Evolutionary conservation across 2,329 filamentous ascomycete genomes (phyloP), one percentile per base, ranked within the genome.

Genomic region (Pochonia chlamydosporia): DNA sequence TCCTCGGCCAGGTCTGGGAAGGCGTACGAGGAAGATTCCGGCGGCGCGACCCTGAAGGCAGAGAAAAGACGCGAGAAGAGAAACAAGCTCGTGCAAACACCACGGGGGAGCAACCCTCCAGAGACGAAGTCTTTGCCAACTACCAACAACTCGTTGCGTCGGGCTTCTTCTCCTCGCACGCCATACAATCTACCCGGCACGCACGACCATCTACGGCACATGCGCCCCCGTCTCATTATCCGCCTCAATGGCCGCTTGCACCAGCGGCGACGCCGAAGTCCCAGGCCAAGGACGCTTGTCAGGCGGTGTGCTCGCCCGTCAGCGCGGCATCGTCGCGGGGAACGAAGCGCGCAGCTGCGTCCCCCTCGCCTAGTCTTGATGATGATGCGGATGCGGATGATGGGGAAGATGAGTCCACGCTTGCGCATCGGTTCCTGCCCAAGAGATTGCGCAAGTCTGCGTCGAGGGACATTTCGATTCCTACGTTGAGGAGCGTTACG

Each of bases 91-190:
- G 40, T 24, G 39, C 21, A 14, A 26, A 18, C 10, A 33, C 46
- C 43, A 36, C 18, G 47, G 7, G 52, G 16, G 45, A 48, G 13
- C 62, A 64, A 6, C 64, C 63, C 3, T 58, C 61, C 26, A 59
- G 57, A 53, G 78, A 82, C 44, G 76, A 81, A 48, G 71, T 81
- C 45, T 54, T 79, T 57, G 71, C 73, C 50, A 80, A 69, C 57
- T 82, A 82, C 60, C 73, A 79, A 53, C 65, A 76, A 53, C 70
- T 82, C 48, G 69, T 81, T 54, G 72, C 75, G 3, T 71, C 71
- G 5, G 78, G 78, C 49, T 82, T 82, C 70, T 82, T 82, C 59
- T 68, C 73, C 40, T 67, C 73, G 21, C 77, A 80, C 52, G 77
- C 78, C 44, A 81, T 81, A 51, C 73, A 76, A 50, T 79, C 76